These are phyloP conservation scores for Hippophae rhamnoides DNA, from an alignment of 306 rosid species.

Conservation along the genomic window DNA sequence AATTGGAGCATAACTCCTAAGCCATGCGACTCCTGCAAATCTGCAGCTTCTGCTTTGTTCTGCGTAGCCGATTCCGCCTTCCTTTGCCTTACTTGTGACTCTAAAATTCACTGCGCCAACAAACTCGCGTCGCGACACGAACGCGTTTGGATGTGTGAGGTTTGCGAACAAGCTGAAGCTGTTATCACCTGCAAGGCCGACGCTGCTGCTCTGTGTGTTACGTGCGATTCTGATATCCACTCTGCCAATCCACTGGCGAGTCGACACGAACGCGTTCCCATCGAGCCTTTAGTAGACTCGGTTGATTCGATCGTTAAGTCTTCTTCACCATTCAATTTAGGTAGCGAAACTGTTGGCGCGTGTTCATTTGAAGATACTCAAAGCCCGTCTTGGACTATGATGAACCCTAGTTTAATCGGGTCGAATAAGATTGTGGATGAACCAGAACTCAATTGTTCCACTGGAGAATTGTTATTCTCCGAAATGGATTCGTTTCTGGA, in stretches of 20 bases:
- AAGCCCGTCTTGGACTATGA: conserved; percentile 40
- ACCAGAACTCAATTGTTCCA: conserved; percentile 38
- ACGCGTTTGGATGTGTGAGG: conserved; percentile 95
- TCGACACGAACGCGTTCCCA: conserved; percentile 91
- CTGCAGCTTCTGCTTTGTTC: conserved; percentile 46
- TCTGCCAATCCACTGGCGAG: conserved; percentile 81
- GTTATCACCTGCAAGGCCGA: conserved; percentile 92
- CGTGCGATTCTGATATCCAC: conserved; percentile 89
- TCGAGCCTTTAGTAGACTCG: conserved; percentile 65
- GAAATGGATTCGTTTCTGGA: conserved; percentile 76
- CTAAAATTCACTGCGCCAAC: conserved; percentile 58
- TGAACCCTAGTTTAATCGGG: conserved; percentile 29
- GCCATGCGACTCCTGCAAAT: conserved; percentile 71
- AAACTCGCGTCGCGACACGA: conserved; percentile 57
- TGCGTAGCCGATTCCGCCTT: conserved; percentile 69
- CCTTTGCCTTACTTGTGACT: conserved; percentile 71
- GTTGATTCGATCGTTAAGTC: conserved; percentile 46
- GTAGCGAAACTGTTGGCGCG: conserved; percentile 11
- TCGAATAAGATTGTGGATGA: conserved; percentile 36
- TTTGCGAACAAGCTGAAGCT: conserved; percentile 91
- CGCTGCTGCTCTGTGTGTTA: conserved; percentile 82
- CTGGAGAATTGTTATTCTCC: conserved; percentile 45
- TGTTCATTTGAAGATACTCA: conserved; percentile 19
- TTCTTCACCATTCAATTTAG: conserved; percentile 11
- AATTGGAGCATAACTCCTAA: conserved; percentile 43